phyloP scores from a whole-genome alignment of 441 rosid genomes.

The Gossypium lobatum region DNA sequence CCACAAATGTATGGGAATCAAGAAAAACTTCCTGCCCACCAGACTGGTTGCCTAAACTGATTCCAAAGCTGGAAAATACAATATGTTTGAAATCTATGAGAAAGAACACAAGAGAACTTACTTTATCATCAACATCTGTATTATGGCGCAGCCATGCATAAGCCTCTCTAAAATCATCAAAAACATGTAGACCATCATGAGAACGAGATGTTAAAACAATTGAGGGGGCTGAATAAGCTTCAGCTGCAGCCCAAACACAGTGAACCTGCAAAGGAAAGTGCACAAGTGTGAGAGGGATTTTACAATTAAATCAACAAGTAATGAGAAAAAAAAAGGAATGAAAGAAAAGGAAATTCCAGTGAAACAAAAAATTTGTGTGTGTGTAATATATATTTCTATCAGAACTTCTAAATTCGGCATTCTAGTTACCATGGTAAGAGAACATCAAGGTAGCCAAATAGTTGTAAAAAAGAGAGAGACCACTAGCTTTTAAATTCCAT shows the following conservation, averaged over 20 bases:
- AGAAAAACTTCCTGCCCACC: neutral
- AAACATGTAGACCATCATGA: slow-evolving; percentile 81
- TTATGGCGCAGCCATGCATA: slow-evolving; percentile 96
- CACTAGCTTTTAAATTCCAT: neutral
- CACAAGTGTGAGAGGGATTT: neutral
- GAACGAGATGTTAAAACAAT: slow-evolving; percentile 83
- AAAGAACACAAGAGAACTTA: slow-evolving; percentile 27
- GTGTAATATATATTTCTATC: neutral
- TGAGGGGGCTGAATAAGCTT: slow-evolving; percentile 99
- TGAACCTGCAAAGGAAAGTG: slow-evolving; percentile 54
- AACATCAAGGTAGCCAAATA: neutral
- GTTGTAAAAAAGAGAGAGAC: neutral
- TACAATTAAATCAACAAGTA: neutral
- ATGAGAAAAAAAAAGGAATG: neutral
- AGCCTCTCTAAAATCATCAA: slow-evolving; percentile 99
- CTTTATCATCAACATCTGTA: slow-evolving; percentile 98
- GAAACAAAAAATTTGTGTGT: neutral
- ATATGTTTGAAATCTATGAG: neutral
- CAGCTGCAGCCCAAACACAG: slow-evolving; percentile 99
- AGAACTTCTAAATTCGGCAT: neutral
- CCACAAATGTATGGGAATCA: neutral
- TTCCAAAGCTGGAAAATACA: neutral
- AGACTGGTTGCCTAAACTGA: neutral
- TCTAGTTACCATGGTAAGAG: neutral
- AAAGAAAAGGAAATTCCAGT: neutral